Evolutionary conservation across 495 filamentous ascomycete genomes (phyloP).

Genomic region (Endocarpon pusillum): DNA sequence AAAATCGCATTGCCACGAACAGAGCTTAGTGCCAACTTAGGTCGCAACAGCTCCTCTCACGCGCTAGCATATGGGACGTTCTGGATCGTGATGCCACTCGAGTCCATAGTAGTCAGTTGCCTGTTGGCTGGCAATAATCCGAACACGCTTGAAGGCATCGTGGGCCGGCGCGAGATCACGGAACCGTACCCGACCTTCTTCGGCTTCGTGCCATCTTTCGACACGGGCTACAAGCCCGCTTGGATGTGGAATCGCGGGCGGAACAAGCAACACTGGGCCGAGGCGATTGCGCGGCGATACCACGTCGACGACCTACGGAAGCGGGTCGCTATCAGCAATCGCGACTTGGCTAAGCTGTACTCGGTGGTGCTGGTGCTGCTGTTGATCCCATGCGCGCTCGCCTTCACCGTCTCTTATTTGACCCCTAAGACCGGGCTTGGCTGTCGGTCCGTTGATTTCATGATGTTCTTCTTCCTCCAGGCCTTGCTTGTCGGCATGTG

Average conservation of each 20-base stretch:
- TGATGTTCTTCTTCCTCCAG: constrained; percentile 24
- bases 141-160: constrained; percentile 6
- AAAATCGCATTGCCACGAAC: no score
- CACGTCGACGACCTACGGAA: constrained; percentile 5
- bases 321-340: constrained; percentile 8
- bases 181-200: background rate
- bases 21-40: constrained; percentile 14
- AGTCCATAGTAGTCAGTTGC: constrained; percentile 12
- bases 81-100: constrained; percentile 12
- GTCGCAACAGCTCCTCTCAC: constrained; percentile 25
- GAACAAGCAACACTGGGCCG: constrained; percentile 9
- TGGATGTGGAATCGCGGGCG: constrained; percentile 18
- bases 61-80: constrained; percentile 31
- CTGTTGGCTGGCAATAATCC: constrained; percentile 12
- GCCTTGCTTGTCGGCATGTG: constrained; percentile 18
- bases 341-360: constrained; percentile 15
- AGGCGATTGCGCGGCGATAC: constrained; percentile 7
- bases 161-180: background rate
- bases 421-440: constrained; percentile 25
- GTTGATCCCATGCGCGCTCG: constrained; percentile 18
- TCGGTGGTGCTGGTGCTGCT: constrained; percentile 13
- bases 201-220: constrained; percentile 6
- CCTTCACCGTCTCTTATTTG: constrained; percentile 22
- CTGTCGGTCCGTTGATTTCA: constrained; percentile 24
- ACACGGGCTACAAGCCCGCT: constrained; percentile 11